phyloP scores from a whole-genome alignment of 192 early-diverging fungal genomes.

The Coemansia asiatica region DNA sequence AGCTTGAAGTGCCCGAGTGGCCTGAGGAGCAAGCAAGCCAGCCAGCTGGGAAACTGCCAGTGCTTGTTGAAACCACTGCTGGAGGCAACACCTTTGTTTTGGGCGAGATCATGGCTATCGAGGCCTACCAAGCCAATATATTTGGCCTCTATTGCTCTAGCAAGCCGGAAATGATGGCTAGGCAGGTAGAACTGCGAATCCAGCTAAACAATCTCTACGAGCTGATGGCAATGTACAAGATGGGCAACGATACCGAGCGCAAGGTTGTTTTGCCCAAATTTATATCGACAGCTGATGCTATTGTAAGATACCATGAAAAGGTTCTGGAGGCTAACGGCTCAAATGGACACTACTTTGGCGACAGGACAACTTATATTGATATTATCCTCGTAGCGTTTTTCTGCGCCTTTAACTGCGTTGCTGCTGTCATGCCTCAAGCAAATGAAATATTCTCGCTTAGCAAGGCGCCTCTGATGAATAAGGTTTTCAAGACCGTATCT shows the following conservation, averaged over 20 bases:
- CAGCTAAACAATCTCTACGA: constrained; percentile 17
- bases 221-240: not conserved
- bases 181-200: constrained; percentile 27
- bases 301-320: constrained; percentile 26
- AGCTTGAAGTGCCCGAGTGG: constrained; percentile 37
- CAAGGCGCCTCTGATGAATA: constrained; percentile 18
- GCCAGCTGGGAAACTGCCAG: constrained; percentile 56
- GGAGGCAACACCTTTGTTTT: constrained; percentile 28
- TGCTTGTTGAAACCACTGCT: constrained; percentile 42
- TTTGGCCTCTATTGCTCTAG: constrained; percentile 28
- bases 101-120: constrained; percentile 54
- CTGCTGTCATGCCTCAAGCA: constrained; percentile 7
- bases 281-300: not conserved
- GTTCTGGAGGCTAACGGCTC: constrained; percentile 23
- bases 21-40: constrained; percentile 36
- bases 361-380: constrained; percentile 35
- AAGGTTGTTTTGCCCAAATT: not conserved
- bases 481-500: constrained; percentile 12
- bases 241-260: constrained; percentile 10
- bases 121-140: constrained; percentile 51
- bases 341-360: constrained; percentile 21
- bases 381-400: constrained; percentile 11
- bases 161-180: constrained; percentile 19
- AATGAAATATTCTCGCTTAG: constrained; percentile 10
- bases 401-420: not conserved